Base-by-base conservation (phyloP, 2,329 filamentous ascomycete species). In the Fusarium ambrosium region DNA sequence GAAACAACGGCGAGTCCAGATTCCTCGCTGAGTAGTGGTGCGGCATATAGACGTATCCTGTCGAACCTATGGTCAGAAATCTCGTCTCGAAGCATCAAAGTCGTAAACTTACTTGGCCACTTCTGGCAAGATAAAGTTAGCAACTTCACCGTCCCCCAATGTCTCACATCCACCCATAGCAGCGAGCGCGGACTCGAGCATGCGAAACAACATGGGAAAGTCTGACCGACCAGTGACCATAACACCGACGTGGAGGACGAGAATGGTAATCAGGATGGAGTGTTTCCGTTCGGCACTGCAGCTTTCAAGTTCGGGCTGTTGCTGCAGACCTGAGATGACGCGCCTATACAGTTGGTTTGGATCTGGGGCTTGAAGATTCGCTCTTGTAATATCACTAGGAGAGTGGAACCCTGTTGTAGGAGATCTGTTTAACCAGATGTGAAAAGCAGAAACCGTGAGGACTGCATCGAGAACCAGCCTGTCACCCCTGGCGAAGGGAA, bases 401-500 rank as follows among this genome's bases (percentile, higher is more conserved):
- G 45, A 22, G 48, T n/a, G 4, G 8, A 58, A 10, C 1, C 9
- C 14, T 3, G 20, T 10, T 2, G 13, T 14, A 8, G 60, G 41
- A 10, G 4, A 8, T 36, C 60, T 45, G 9, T 59, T 53, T 11
- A 48, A 7, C 39, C 39, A 60, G 29, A 66, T 36, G 32, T 75
- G 72, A n/a, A 66, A 75, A 0, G 66, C 53, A 10, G 67, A 63
- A n/a, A 62, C 71, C 2, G 72, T 61, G 10, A 71, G 59, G 4
- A 75, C 66, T 9, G 68, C 64, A 4, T 64, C 61, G 16, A 69
- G 27, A 13, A 75, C 69, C 4, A 77, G 61, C 1, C 64, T 43
- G 24, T 77, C 67, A 2, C 62, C 43, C 18, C 65, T 66, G 5
- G 76, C 76, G 37, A 78, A 66, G 7, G 75, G 75, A 1, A 77